Evolutionary conservation across 164 flowering plant species (phyloP).

Genomic region (Chimonanthus salicifolius): DNA sequence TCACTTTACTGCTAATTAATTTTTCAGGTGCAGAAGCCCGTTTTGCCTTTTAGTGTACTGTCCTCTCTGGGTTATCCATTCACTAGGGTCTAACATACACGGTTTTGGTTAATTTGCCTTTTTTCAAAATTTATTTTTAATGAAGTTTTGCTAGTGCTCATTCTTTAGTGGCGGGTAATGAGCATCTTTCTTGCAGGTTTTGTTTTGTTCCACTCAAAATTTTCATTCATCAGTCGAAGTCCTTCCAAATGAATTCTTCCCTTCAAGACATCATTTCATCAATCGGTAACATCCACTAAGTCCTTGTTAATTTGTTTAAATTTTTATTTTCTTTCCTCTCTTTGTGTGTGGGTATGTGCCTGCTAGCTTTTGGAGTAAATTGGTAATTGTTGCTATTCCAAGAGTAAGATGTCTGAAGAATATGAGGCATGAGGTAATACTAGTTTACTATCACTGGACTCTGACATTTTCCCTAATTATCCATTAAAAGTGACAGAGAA

Average conservation of each 20-base stretch:
- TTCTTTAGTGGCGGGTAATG: background rate
- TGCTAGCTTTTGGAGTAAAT: background rate
- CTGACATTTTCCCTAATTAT: too few species aligned
- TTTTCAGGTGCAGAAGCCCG: background rate
- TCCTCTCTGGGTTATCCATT: background rate
- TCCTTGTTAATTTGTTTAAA: background rate
- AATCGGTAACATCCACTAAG: slow-evolving; percentile 36
- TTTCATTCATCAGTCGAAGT: slow-evolving; percentile 28
- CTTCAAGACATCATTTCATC: slow-evolving; percentile 47
- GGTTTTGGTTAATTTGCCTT: too few species aligned
- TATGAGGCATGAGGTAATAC: background rate
- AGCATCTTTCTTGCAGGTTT: slow-evolving; percentile 48
- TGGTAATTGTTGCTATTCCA: background rate
- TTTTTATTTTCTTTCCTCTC: background rate
- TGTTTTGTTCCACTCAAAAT: slow-evolving; percentile 50
- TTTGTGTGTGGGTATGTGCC: background rate
- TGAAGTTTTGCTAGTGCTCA: too few species aligned
- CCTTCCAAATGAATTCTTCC: slow-evolving; percentile 21
- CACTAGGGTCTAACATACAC: too few species aligned
- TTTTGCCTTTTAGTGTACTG: background rate
- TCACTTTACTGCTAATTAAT: background rate
- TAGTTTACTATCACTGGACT: too few species aligned
- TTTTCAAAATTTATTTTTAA: too few species aligned
- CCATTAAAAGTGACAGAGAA: too few species aligned
- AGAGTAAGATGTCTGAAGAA: background rate